A percentile compares a stretch with the other conserved stretches of the same genome.
Conservation (phyloP, 2,329 filamentous ascomycete species). For the Stagonosporopsis rhizophila region DNA sequence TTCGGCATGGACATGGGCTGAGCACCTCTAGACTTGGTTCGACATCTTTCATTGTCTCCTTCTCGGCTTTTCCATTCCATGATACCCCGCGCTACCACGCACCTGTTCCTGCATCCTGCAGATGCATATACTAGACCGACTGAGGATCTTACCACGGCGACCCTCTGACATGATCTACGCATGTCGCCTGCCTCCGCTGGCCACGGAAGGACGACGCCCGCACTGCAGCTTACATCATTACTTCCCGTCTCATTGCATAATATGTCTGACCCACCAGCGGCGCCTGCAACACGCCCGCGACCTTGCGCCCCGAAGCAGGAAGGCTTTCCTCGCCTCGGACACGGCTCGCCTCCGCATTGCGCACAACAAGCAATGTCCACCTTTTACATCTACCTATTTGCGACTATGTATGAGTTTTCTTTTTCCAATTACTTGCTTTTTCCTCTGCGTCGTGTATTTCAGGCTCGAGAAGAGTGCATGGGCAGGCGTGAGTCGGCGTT, state of each 20-base stretch:
- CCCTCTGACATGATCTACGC: conserved; percentile 7
- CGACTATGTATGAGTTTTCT: neutral
- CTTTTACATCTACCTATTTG: neutral
- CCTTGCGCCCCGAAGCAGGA: conserved; percentile 1
- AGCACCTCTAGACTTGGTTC: conserved; percentile 20
- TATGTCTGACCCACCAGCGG: conserved; percentile 29
- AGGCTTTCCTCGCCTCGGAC: conserved; percentile 5
- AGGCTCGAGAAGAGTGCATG: conserved; percentile 20
- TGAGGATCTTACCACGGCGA: neutral
- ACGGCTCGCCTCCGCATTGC: neutral
- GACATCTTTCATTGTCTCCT: conserved; percentile 22
- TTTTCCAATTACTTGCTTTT: neutral
- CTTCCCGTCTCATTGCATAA: conserved; percentile 43
- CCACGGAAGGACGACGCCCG: conserved; percentile 37
- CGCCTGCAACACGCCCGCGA: conserved; percentile 23
- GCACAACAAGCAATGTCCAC: neutral
- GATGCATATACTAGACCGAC: conserved; percentile 33
- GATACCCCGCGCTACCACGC: conserved; percentile 49
- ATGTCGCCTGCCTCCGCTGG: conserved; percentile 43
- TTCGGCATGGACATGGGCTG: conserved; percentile 74
- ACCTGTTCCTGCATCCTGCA: conserved; percentile 38
- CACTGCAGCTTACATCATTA: conserved; percentile 32
- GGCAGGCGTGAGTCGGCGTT: conserved; percentile 18
- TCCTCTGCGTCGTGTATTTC: conserved; percentile 12
- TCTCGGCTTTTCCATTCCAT: conserved; percentile 37